A percentile compares a stretch with the other conserved stretches of the same genome.
Evolutionary conservation across 441 rosid genomes (phyloP).

Genomic region (Breynia disticha): DNA sequence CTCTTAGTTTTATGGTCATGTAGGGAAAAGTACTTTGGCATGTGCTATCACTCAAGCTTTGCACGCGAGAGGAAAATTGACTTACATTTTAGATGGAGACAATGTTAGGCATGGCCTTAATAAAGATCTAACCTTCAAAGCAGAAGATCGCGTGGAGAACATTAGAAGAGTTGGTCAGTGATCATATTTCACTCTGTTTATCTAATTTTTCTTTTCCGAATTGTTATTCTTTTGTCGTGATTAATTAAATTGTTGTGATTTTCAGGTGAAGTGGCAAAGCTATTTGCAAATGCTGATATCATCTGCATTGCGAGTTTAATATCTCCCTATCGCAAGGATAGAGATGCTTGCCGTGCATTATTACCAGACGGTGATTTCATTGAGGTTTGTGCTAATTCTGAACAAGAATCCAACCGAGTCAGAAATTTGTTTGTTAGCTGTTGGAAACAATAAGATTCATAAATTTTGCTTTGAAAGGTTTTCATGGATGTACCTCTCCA

Average conservation of each 20-base stretch:
- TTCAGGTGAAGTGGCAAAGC: slow-evolving; percentile 77
- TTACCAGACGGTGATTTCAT: slow-evolving; percentile 49
- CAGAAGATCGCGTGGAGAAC: slow-evolving; percentile 78
- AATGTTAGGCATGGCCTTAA: slow-evolving; percentile 82
- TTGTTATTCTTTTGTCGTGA: not conserved
- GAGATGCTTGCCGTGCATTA: slow-evolving; percentile 70
- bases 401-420: too few species aligned
- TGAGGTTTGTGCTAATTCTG: slow-evolving; percentile 36
- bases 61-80: slow-evolving; percentile 51
- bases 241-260: not conserved
- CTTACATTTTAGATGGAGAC: slow-evolving; percentile 82
- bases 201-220: not conserved
- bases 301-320: slow-evolving; percentile 87
- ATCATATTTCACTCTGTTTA: slow-evolving; percentile 2
- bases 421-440: slow-evolving; percentile 8
- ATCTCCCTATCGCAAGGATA: slow-evolving; percentile 73
- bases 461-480: slow-evolving; percentile 35
- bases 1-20: not conserved
- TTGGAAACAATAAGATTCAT: slow-evolving; percentile 7
- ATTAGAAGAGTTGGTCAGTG: slow-evolving; percentile 78
- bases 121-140: slow-evolving; percentile 67
- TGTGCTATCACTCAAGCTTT: slow-evolving; percentile 62
- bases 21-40: slow-evolving; percentile 87
- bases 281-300: slow-evolving; percentile 79
- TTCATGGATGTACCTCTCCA: slow-evolving; percentile 76